Evolutionary conservation across 805 yeast genomes (phyloP), one percentile per base, ranked within the genome.

Genomic region (Metschnikowia chrysomelidarum): DNA sequence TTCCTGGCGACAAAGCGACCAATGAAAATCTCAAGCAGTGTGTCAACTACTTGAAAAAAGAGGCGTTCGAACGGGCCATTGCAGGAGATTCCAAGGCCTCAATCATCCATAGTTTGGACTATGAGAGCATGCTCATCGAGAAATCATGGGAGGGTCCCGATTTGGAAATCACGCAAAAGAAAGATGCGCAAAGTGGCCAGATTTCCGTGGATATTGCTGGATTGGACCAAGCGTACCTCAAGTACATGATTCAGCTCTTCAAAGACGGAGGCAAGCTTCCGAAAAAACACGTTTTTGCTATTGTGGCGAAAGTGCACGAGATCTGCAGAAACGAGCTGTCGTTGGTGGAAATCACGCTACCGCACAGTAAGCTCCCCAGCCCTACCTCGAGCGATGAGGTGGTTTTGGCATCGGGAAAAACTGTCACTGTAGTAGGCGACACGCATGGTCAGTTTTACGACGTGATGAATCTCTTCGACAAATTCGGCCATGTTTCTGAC

Each of bases 371-470:
- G 36, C 38, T 60, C 14, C 32, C 32, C 0, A 28, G 27, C 1
- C 23, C 14, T 18, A 29, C 20, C 5, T 24, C 27, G 3, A 41
- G 36, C 1, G 65, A 60, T 31, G 62, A 57, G 25, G 45, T 56
- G 8, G 9, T 57, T 8, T 49, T 60, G 26, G 37, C 43, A 5
- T 39, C 40, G 11, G 63, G 69, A 53, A 59, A 67, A 36, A 74
- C 65, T 41, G 69, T 91, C 30, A 87, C 97, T 1, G 85, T 93
- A 7, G 93, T 95, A 49, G 98, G 98, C 47, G 98, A 93, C 59
- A 91, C 97, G 0, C 98, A 93, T 59, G 98, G 98, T 25, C 98
- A 93, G 62, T 88, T 84, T 57, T 91, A 76, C 53, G 98, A 93
- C 57, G 80, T 93, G 34, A 62, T 91, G 51, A 82, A 88, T 55